Evolutionary conservation across 179 eudicot species (phyloP).

Genomic region (Beta macrorhiza): DNA sequence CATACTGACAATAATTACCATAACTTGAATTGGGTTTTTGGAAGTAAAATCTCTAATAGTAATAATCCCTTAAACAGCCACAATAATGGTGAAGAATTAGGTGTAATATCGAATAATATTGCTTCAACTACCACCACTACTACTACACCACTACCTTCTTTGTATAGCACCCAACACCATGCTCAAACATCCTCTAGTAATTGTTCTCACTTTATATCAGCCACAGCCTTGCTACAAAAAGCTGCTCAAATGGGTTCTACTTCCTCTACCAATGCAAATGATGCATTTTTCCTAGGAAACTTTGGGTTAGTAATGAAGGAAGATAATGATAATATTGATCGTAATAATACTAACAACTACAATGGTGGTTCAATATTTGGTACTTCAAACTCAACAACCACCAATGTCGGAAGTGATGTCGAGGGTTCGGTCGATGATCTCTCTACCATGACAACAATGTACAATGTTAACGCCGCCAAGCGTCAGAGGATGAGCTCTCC

Average conservation of each 20-base stretch:
- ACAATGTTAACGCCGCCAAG: slow-evolving; percentile 37
- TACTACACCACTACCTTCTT: slow-evolving; percentile 46
- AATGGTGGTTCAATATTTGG: slow-evolving; percentile 45
- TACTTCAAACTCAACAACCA: slow-evolving; percentile 39
- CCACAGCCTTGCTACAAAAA: slow-evolving; percentile 82
- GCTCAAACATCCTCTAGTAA: slow-evolving; percentile 28
- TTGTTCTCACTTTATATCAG: slow-evolving; percentile 54
- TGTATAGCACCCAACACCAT: slow-evolving; percentile 55
- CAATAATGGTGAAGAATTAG: slow-evolving; percentile 17
- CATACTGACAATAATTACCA: slow-evolving; percentile 24
- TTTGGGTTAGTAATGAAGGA: slow-evolving; percentile 33
- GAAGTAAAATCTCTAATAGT: slow-evolving; percentile 26
- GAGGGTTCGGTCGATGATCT: slow-evolving; percentile 46
- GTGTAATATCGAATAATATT: slow-evolving; percentile 11
- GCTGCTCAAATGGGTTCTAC: slow-evolving; percentile 85
- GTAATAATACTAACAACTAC: slow-evolving; percentile 1
- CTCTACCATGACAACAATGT: slow-evolving; percentile 39
- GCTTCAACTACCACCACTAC: slow-evolving; percentile 6
- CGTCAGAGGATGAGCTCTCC: slow-evolving; percentile 39
- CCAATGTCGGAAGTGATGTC: slow-evolving; percentile 39
- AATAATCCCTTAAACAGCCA: slow-evolving; percentile 19
- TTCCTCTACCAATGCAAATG: slow-evolving; percentile 28
- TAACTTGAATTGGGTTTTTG: slow-evolving; percentile 51
- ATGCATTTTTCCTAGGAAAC: slow-evolving; percentile 44
- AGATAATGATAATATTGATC: neutral